Conservation (phyloP, 345 rosid genomes). For the Eucalyptus grandis region DNA sequence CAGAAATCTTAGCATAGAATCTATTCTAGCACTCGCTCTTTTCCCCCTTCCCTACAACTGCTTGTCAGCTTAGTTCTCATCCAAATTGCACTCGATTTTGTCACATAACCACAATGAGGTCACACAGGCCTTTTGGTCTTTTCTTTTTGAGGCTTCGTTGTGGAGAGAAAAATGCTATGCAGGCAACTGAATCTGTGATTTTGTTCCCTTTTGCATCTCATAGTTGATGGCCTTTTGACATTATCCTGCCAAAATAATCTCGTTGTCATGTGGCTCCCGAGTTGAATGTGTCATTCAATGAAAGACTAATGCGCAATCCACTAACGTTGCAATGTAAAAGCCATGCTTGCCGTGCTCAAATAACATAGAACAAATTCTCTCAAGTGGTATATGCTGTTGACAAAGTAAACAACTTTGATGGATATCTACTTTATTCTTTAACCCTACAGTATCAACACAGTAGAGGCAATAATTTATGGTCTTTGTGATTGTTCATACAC, state of each 20-base stretch:
- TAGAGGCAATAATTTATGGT: neutral
- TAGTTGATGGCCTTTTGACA: neutral
- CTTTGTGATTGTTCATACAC: neutral
- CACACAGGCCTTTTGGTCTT: neutral
- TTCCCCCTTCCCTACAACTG: neutral
- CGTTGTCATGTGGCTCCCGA: neutral
- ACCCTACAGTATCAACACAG: neutral
- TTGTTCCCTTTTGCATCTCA: neutral
- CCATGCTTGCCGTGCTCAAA: neutral
- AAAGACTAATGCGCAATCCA: neutral
- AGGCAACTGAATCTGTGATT: neutral
- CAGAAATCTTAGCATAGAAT: neutral
- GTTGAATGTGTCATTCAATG: neutral
- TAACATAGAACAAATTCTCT: neutral
- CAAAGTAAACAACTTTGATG: neutral
- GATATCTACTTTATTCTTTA: neutral
- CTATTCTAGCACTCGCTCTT: neutral
- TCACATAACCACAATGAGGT: neutral
- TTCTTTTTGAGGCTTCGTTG: neutral
- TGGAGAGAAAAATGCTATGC: neutral
- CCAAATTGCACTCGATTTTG: neutral
- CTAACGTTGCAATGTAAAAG: neutral
- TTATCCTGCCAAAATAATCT: neutral
- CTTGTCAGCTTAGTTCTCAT: neutral
- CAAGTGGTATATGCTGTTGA: neutral